These are phyloP conservation scores for Cryptosporidium sp. DNA, from an alignment of 169 alveolate genomes.

Conservation along the genomic window DNA sequence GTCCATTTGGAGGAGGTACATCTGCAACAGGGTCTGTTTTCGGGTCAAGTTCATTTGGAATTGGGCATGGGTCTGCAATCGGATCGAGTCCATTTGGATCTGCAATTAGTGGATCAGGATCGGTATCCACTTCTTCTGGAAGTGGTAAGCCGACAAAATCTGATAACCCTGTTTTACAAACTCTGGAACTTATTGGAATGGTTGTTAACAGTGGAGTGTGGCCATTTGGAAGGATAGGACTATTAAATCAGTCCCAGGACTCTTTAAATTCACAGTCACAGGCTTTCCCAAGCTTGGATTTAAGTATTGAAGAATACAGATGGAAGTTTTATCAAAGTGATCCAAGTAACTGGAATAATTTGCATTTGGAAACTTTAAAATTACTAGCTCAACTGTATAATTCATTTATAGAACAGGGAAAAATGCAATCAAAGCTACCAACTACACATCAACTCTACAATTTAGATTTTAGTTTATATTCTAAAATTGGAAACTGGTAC, in stretches of 20 bases:
- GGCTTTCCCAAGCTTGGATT: slow-evolving; percentile 32
- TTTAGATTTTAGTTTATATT: slow-evolving; percentile 38
- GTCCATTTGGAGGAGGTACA: background rate
- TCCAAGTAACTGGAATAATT: slow-evolving; percentile 17
- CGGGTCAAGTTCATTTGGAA: background rate
- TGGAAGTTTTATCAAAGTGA: slow-evolving; percentile 56
- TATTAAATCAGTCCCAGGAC: slow-evolving; percentile 17
- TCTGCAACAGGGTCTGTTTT: background rate
- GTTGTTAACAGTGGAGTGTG: slow-evolving; percentile 70
- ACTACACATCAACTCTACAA: slow-evolving; percentile 12
- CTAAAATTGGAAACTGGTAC: slow-evolving; percentile 55
- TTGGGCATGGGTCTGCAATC: background rate
- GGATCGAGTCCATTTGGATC: background rate
- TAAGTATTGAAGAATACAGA: slow-evolving; percentile 59
- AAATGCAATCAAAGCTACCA: slow-evolving; percentile 12
- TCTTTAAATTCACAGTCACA: background rate
- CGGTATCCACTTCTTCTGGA: background rate
- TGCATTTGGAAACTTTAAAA: slow-evolving; percentile 34
- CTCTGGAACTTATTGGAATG: slow-evolving; percentile 48
- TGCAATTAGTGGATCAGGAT: background rate
- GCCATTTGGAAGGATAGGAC: slow-evolving; percentile 70
- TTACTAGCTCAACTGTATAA: background rate
- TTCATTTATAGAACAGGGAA: slow-evolving; percentile 38
- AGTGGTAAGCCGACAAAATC: background rate
- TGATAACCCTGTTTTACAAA: slow-evolving; percentile 24